Base-by-base conservation (phyloP, 306 rosid genomes). In the Casuarina cunninghamiana region DNA sequence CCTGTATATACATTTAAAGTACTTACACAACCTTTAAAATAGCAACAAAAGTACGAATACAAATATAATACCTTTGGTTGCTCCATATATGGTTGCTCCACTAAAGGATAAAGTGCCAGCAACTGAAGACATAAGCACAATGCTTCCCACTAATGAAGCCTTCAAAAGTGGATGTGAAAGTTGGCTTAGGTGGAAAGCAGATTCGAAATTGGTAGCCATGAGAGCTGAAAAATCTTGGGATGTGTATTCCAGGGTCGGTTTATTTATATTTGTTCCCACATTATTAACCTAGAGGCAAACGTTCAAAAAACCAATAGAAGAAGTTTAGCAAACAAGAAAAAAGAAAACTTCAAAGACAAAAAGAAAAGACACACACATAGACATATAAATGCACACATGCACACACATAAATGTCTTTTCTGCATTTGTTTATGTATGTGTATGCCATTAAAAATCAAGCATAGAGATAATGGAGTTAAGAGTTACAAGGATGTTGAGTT, bases 81-180 rank as follows among this genome's bases (percentile, higher is more conserved):
- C 78, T 49, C 78, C 0, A 69, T 85, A 85, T n/a, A 26, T 65
- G 15, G 84, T 44, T 9, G 48, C 8, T 10, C 66, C 66, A 1
- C 0, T 1, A 4, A 17, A 3, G 16, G 60, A 17, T 54, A 54
- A 2, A 3, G 67, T 54, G 45, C 85, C 72, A 0, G 57, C 6
- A 45, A 78, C 12, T 0, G 85, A 86, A 4, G 87, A 83, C 3
- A 62, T 60, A 6, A 80, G 78, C 1, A 86, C 78, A 12, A 86
- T 54, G 78, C 38, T 73, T 0, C 90, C 90, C 0, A 49, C 42
- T 38, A 71, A 77, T 16, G 90, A 78, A 0, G 81, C 71, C 50
- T 75, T 83, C 1, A 81, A 69, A 74, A 83, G 85, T 12, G 89
- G 89, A 19, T 86, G 26, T 55, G 87, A 83, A 21, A 83, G 82